Conservation (phyloP, 148 eudicot genomes). For the Rhododendron mucronatum region DNA sequence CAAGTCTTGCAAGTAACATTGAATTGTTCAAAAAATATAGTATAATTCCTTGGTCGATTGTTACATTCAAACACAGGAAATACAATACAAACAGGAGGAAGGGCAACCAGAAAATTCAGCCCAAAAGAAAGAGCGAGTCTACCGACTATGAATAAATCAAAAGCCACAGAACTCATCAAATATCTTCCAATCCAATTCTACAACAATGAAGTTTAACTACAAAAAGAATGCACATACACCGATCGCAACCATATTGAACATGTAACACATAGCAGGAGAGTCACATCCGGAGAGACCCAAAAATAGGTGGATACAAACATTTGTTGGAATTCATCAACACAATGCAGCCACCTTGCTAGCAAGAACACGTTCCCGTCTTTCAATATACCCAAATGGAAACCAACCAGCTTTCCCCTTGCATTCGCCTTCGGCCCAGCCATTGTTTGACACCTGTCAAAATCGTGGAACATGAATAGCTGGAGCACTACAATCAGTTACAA, state of each 20-base stretch:
- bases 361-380: constrained; percentile 92
- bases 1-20: background rate
- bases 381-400: constrained; percentile 85
- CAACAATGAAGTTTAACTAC: background rate
- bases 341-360: constrained; percentile 67
- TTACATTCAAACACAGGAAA: background rate
- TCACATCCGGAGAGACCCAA: background rate
- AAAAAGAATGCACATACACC: constrained; percentile 1
- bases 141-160: background rate
- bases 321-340: background rate
- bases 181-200: background rate
- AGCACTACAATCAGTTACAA: background rate
- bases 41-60: background rate
- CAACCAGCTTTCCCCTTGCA: constrained; percentile 98
- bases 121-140: background rate
- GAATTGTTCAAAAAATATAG: background rate
- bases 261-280: background rate
- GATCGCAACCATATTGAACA: background rate
- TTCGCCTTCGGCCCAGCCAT: constrained; percentile 99
- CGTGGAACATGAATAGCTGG: background rate
- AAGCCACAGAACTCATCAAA: background rate
- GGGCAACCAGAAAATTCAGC: background rate
- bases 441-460: constrained; percentile 59
- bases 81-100: background rate
- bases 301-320: background rate